Conservation (phyloP, 306 rosid genomes). For the Echinosophora koreensis region DNA sequence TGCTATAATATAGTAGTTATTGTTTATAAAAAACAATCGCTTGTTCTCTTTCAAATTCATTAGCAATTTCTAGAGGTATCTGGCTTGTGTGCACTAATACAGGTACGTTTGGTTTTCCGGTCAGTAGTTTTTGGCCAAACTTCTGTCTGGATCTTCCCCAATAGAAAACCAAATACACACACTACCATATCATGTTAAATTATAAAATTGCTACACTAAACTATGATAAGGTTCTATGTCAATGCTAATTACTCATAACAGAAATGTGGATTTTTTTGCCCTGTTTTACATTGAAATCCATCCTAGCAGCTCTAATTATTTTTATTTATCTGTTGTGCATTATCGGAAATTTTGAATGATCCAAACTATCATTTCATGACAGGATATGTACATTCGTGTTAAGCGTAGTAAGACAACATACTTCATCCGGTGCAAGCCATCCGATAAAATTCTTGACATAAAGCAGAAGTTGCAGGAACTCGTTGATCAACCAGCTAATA, state of each 20-base stretch:
- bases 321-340: constrained; percentile 25
- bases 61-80: constrained; percentile 10
- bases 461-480: constrained; percentile 83
- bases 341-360: constrained; percentile 8
- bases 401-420: constrained; percentile 85
- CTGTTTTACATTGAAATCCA: not conserved
- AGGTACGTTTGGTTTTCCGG: too few relatives aligned
- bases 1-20: not conserved
- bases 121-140: too few relatives aligned
- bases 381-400: constrained; percentile 93
- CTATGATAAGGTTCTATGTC: constrained; percentile 4
- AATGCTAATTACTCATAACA: constrained; percentile 26
- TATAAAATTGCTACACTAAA: not conserved
- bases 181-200: not conserved
- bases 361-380: constrained; percentile 32
- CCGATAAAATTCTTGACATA: constrained; percentile 76
- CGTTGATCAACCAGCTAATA: constrained; percentile 64
- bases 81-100: constrained; percentile 22
- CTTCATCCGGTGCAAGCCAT: constrained; percentile 93
- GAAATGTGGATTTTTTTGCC: constrained; percentile 3
- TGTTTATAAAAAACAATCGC: not conserved
- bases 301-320: constrained; percentile 10
- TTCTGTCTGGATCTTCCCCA: too few relatives aligned
- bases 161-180: too few relatives aligned
- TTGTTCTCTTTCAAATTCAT: constrained; percentile 10